Evolutionary conservation across 371 early-diverging fungal species (phyloP), one percentile per base, ranked within the genome.

Genomic region (Nosema granulosis): DNA sequence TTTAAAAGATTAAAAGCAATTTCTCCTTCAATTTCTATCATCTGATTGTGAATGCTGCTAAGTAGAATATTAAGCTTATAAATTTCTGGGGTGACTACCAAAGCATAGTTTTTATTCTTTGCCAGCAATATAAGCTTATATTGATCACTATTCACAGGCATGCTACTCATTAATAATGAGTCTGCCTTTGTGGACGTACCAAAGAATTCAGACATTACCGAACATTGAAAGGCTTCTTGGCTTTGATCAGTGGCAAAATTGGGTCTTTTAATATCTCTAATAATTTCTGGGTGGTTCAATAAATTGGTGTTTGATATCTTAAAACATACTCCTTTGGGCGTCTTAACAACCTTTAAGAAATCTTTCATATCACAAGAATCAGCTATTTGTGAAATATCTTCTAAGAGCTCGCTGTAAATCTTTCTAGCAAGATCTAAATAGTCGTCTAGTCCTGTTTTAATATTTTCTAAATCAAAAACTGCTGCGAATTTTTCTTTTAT

Each of bases 21-120:
- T 29, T 59, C n/a, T 31, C 59, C 59, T 13, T 34, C 59, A 31
- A 59, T 59, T 59, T 59, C 59, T 26, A 59, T 13, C 1, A 59
- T 59, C n/a, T 59, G 59, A 59, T 59, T 31, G 32, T 26, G 32
- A 28, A 20, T 6, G 26, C 32, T 34, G 4, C 9, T 1, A 9
- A 59, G 4, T 59, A 16, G 26, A n/a, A 9, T 31, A 59, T 59
- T 59, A 4, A 26, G 32, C 6, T 59, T 59, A 16, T 59, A 34
- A 3, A 59, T 11, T 59, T 59, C 59, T 3, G 3, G 6, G n/a
- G 59, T 59, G 6, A 34, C 18, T 2, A 4, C 59, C 9, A 59
- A 3, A 31, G 32, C 1, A 31, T 29, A 59, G 32, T 59, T 26
- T 13, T 59, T 31, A 11, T 59, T 59, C 12, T 2, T 29, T 12